Evolutionary conservation across 2,329 filamentous ascomycete species (phyloP).

Genomic region (Monosporascus sp.): DNA sequence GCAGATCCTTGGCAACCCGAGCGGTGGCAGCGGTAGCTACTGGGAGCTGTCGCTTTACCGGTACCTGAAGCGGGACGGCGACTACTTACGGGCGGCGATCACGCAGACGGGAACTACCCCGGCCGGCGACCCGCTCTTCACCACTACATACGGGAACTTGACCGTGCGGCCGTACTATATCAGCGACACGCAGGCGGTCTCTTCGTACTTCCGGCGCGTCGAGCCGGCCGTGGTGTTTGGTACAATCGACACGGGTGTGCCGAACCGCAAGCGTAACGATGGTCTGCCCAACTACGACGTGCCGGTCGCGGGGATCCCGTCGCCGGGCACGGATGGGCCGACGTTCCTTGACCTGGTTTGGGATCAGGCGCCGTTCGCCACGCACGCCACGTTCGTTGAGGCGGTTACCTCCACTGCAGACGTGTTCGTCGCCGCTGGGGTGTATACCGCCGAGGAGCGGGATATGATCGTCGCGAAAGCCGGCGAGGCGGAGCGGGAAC

Average conservation of each 20-base stretch:
- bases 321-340: conserved; percentile 25
- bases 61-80: conserved; percentile 25
- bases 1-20: conserved; percentile 23
- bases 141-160: conserved; percentile 9
- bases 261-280: conserved; percentile 26
- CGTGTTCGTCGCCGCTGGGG: conserved; percentile 17
- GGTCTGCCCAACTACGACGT: conserved; percentile 26
- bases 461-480: conserved; percentile 20
- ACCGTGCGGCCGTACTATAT: conserved; percentile 27
- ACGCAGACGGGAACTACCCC: conserved; percentile 11
- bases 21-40: conserved; percentile 15
- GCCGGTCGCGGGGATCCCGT: conserved; percentile 22
- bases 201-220: conserved; percentile 26
- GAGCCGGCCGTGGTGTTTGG: conserved; percentile 27
- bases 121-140: conserved; percentile 23
- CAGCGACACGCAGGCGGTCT: conserved; percentile 22
- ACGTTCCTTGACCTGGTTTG: conserved; percentile 28
- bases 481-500: conserved; percentile 19
- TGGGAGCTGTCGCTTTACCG: conserved; percentile 25
- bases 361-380: conserved; percentile 25
- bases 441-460: conserved; percentile 19
- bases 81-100: conserved; percentile 23
- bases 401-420: conserved; percentile 15
- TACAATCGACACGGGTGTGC: conserved; percentile 17
- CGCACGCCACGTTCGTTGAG: conserved; percentile 20